Percentiles rank a stretch among this genome's conserved stretches.
Evolutionary conservation across 805 yeast genomes (phyloP).

Genomic region (Candida orba): DNA sequence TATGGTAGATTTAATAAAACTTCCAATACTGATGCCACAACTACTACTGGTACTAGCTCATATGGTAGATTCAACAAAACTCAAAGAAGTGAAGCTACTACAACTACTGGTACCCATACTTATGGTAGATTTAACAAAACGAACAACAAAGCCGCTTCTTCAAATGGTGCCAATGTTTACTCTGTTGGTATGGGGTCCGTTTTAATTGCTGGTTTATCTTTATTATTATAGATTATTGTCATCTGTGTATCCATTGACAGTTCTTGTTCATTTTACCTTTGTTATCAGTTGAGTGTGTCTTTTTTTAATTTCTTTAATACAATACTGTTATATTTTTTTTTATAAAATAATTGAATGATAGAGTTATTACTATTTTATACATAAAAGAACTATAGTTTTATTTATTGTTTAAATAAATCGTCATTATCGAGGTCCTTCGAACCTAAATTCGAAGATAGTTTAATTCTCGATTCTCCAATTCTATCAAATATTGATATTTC

Average conservation of each 20-base stretch:
- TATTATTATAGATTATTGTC: conserved; percentile 26
- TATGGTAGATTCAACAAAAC: conserved; percentile 49
- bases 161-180: conserved; percentile 20
- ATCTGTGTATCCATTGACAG: background rate
- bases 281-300: background rate
- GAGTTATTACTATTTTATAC: background rate
- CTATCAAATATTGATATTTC: conserved; percentile 1
- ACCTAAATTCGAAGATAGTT: background rate
- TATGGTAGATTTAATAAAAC: conserved; percentile 50
- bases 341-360: background rate
- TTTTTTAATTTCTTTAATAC: background rate
- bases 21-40: conserved; percentile 26
- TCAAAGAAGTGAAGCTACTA: conserved; percentile 22
- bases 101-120: conserved; percentile 40
- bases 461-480: background rate
- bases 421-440: conserved; percentile 8
- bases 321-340: background rate
- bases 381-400: background rate
- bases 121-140: conserved; percentile 45
- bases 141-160: conserved; percentile 21
- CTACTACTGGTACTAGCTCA: conserved; percentile 43
- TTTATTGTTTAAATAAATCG: conserved; percentile 8
- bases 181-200: conserved; percentile 38
- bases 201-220: conserved; percentile 42
- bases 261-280: background rate